Base-by-base conservation (phyloP, 495 filamentous ascomycete genomes). In the Beverwykella pulmonaria region DNA sequence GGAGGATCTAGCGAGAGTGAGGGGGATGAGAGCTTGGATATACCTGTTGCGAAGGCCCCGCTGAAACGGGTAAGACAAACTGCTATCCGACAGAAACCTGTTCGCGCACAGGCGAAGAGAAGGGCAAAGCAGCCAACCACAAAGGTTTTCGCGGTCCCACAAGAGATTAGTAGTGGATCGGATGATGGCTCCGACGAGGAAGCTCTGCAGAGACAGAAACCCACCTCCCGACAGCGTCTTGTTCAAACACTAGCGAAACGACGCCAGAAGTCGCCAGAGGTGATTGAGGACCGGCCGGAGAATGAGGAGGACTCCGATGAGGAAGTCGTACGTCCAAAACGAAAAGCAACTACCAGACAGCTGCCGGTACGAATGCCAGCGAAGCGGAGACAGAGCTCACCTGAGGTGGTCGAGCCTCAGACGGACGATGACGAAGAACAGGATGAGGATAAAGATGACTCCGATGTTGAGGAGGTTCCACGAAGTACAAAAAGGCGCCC, bases 391-490 rank as follows among this genome's bases (percentile, higher is more conserved):
- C 3, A 12, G 23, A 55, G 41, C 65, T 73, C 44, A 26, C 71
- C 56, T n/a, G 59, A 64, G 48, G 62, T 70, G 5, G 32, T 6
- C 12, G 32, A 34, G 12, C 32, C 12, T 12, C 5, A 5, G 0
- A 14, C 14, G 9, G 61, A 63, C 34, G 47, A 63, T 20, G 61
- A 22, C 10, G 55, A 59, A 15, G 67, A 68, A 46, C 22, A 64
- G 19, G 59, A 68, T 20, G 55, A 59, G 15, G 67, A 68, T 36
- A 19, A 64, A n/a, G 59, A 68, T 20, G 67, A 68, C 29, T 26
- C 52, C 23, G 70, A 69, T 0, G 70, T 66, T 25, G 66, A 57
- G 0, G 66, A 57, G 0, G 23, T 26, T 25, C 58, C 59, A 12
- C 56, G 23, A 17, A 50, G 48, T n/a, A 64, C 22, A 12, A 26